A percentile compares a stretch with the other conserved stretches of the same genome.
These are phyloP conservation scores for Phytophthora foliorum DNA, from an alignment of 352 stramenopile species.

Conservation along the genomic window DNA sequence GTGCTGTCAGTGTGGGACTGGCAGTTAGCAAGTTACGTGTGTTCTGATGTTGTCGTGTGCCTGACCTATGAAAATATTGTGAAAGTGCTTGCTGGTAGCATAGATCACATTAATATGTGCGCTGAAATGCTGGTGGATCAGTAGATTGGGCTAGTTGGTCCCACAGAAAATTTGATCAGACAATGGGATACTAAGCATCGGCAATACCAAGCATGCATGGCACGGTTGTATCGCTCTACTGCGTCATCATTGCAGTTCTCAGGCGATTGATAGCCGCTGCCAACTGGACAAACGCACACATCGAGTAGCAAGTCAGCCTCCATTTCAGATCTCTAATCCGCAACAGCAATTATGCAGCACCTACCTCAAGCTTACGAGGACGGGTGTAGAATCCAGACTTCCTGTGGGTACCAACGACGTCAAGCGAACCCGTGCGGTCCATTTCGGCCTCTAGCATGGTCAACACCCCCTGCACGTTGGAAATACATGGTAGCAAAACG, in stretches of 20 bases:
- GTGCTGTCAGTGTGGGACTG: no score
- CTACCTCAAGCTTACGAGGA: constrained; percentile 86
- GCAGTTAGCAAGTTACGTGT: no score
- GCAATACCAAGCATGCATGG: no score
- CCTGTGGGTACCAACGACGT: constrained; percentile 59
- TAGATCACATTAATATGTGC: no score
- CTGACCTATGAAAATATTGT: no score
- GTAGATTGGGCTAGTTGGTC: no score
- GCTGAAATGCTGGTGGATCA: background rate
- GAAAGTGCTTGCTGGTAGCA: no score
- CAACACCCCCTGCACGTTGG: constrained; percentile 61
- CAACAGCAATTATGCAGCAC: background rate
- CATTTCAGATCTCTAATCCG: background rate
- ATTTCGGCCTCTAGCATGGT: constrained; percentile 75
- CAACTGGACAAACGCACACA: constrained; percentile 51
- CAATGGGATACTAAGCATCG: no score
- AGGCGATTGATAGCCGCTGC: constrained; percentile 91
- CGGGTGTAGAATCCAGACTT: constrained; percentile 83
- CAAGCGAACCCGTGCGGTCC: constrained; percentile 67
- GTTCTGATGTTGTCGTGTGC: no score
- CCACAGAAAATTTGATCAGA: no score
- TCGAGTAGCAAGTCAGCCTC: constrained; percentile 8
- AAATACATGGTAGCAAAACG: background rate
- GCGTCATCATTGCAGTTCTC: constrained; percentile 73
- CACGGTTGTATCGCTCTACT: constrained; percentile 48